phyloP scores from a whole-genome alignment of 257 asterid species.

The Solanum arcanum region DNA sequence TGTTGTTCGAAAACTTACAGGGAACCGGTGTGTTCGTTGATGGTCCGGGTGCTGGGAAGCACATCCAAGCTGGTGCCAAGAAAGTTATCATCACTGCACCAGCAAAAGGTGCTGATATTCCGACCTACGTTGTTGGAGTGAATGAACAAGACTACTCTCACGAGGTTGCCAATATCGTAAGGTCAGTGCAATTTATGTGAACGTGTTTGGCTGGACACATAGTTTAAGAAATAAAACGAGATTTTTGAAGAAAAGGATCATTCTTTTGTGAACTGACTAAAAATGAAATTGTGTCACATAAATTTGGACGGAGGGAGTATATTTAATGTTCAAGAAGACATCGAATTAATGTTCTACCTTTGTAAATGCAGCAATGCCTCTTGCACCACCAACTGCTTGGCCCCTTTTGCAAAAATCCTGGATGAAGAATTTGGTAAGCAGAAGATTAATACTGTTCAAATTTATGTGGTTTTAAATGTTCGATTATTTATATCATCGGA shows the following conservation, averaged over 20 bases:
- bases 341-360: background rate
- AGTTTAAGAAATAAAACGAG: background rate
- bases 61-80: constrained; percentile 96
- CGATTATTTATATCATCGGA: background rate
- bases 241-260: background rate
- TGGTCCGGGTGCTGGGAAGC: constrained; percentile 98
- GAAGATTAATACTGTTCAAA: background rate
- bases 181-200: constrained; percentile 21
- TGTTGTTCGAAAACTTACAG: constrained; percentile 17
- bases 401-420: constrained; percentile 82
- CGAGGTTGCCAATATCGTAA: constrained; percentile 67
- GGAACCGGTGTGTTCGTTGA: constrained; percentile 95
- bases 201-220: background rate
- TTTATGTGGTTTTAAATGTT: background rate
- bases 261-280: background rate
- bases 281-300: background rate
- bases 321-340: background rate
- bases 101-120: constrained; percentile 92
- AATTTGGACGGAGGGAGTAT: background rate
- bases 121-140: constrained; percentile 86
- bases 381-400: constrained; percentile 95
- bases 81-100: constrained; percentile 96
- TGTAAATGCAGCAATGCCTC: constrained; percentile 72
- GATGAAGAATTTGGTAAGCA: constrained; percentile 74
- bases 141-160: constrained; percentile 74